Base-by-base conservation (phyloP, 139 green algal species). In the Parachlorella kessleri region DNA sequence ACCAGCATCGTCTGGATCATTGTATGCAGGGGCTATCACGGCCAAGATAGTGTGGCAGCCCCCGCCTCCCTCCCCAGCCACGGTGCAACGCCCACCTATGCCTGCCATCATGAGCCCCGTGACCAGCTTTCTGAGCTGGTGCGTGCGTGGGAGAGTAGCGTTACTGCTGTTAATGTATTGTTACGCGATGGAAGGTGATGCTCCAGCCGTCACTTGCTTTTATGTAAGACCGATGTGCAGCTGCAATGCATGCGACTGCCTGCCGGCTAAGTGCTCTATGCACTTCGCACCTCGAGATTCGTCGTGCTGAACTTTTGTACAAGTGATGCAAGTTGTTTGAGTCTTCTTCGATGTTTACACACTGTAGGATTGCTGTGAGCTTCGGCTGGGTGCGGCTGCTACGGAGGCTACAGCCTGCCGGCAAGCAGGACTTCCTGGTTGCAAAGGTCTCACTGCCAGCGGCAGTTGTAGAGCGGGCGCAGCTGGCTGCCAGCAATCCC, bases 331-430 rank as follows among this genome's bases (percentile, higher is more conserved):
- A 21, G 7, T 40, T 39, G 21, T n/a, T n/a, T n/a, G n/a, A n/a
- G n/a, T n/a, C n/a, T n/a, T n/a, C n/a, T n/a, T n/a, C n/a, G n/a
- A n/a, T n/a, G n/a, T n/a, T n/a, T n/a, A n/a, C n/a, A n/a, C n/a
- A n/a, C n/a, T n/a, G 6, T 65, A 80, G 78, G 78, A 18, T 83
- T 37, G 73, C 72, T 3, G 68, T 55, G 30, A 77, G 42, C 5
- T 28, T 83, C 9, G 78, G 78, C n/a, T 79, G 71, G 78, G 66
- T 80, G 65, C 63, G 36, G 5, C 36, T 83, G 37, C 73, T 83
- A 55, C 72, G 72, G 35, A 64, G 77, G 66, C 70, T 83, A 54
- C 78, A 83, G 78, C 78, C 78, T 3, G 65, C 78, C 1, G 78
- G 78, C 2, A 35, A 55, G 68, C n/a, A 30, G 18, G 78, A 83